A percentile compares a stretch with the other conserved stretches of the same genome.
phyloP scores from a whole-genome alignment of 202 grass and related monocot species.

The Hordeum pubiflorum region DNA sequence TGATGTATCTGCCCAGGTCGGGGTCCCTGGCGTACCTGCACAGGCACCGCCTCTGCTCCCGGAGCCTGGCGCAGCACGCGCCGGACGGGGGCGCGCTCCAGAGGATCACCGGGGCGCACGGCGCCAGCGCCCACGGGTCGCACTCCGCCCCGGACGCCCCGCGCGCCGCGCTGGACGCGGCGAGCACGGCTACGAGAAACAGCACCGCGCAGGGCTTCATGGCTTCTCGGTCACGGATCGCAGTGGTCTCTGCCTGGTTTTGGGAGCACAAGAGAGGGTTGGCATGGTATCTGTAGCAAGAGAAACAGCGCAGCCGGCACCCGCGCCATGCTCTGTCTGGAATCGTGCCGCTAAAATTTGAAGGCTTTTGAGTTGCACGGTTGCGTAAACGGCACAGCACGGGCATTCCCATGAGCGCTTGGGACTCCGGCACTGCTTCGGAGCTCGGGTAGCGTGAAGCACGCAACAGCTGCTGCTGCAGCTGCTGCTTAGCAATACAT shows the following conservation, averaged over 20 bases:
- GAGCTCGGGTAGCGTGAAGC: neutral
- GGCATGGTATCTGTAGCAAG: slow-evolving; percentile 10
- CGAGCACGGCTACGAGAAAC: slow-evolving; percentile 1
- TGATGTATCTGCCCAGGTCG: slow-evolving; percentile 35
- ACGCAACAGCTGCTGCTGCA: neutral
- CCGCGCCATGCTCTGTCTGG: neutral
- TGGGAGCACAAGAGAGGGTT: neutral
- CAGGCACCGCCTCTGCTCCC: slow-evolving; percentile 51
- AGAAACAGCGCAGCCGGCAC: too few species aligned
- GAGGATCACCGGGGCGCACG: slow-evolving; percentile 43
- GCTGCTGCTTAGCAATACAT: too few species aligned
- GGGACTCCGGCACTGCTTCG: neutral
- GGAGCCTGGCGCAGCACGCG: slow-evolving; percentile 51
- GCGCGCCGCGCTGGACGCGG: neutral
- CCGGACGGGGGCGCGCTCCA: slow-evolving; percentile 25
- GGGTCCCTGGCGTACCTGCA: slow-evolving; percentile 56
- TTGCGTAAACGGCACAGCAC: slow-evolving; percentile 16
- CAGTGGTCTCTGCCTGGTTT: neutral
- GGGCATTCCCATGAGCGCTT: neutral
- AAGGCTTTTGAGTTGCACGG: neutral
- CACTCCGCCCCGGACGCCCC: slow-evolving; percentile 28
- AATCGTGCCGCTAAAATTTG: neutral
- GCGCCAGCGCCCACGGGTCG: slow-evolving; percentile 40
- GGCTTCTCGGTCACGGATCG: neutral
- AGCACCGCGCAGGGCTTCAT: slow-evolving; percentile 28